A percentile compares a stretch with the other conserved stretches of the same genome.
These are phyloP conservation scores for Massarina eburnea DNA, from an alignment of 2,329 filamentous ascomycete genomes.

Conservation along the genomic window DNA sequence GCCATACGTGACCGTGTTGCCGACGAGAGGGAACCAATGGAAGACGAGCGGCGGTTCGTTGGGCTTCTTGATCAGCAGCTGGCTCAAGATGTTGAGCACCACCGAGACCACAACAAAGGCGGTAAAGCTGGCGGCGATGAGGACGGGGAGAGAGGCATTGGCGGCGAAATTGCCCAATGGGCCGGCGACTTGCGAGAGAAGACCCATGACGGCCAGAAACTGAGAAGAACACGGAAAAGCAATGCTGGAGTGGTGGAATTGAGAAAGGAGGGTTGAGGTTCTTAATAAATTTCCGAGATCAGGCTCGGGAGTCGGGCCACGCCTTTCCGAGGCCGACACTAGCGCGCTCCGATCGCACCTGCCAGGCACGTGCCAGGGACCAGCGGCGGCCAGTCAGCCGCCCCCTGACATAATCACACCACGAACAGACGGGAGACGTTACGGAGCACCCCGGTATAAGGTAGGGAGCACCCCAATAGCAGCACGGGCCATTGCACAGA, in stretches of 20 bases:
- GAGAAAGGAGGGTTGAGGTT: slow-evolving; percentile 13
- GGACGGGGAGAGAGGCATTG: slow-evolving; percentile 44
- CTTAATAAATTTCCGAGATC: slow-evolving; percentile 32
- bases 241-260: slow-evolving; percentile 9
- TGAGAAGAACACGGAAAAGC: slow-evolving; percentile 12
- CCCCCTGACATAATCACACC: slow-evolving; percentile 21
- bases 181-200: slow-evolving; percentile 52
- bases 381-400: slow-evolving; percentile 9
- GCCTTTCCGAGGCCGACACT: slow-evolving; percentile 18
- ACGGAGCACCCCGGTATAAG: too few species aligned
- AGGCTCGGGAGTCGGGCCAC: slow-evolving; percentile 23
- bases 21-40: slow-evolving; percentile 71
- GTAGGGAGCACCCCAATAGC: too few species aligned
- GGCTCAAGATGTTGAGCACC: slow-evolving; percentile 75
- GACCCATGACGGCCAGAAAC: slow-evolving; percentile 49
- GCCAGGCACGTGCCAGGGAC: slow-evolving; percentile 4
- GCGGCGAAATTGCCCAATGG: slow-evolving; percentile 51
- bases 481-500: too few species aligned
- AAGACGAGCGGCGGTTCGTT: slow-evolving; percentile 66
- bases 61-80: slow-evolving; percentile 78
- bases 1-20: slow-evolving; percentile 90
- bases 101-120: slow-evolving; percentile 60
- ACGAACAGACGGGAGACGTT: slow-evolving; percentile 28
- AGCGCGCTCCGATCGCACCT: too few species aligned
- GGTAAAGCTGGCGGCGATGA: slow-evolving; percentile 48